Conservation (phyloP, 768 basidiomycete genomes). For the Suillus subalutaceus region DNA sequence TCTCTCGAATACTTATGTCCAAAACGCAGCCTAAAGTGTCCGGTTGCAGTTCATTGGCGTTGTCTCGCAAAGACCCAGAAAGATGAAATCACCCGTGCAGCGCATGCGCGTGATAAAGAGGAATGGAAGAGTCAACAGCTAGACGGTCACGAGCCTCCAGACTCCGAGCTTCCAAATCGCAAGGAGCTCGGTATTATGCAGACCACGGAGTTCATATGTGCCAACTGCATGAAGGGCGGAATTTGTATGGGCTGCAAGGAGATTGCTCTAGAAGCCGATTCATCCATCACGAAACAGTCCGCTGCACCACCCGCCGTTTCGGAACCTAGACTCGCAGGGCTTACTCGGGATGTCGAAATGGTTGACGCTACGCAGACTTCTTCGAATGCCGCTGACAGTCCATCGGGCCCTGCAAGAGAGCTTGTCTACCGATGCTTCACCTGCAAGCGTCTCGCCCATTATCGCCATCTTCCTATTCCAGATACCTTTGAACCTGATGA, state of each 20-base stretch:
- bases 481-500: conserved; percentile 37
- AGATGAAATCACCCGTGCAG: conserved; percentile 74
- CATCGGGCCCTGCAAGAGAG: conserved; percentile 34
- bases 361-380: conserved; percentile 24
- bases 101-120: conserved; percentile 51
- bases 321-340: not conserved
- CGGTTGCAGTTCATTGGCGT: conserved; percentile 75
- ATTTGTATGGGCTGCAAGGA: conserved; percentile 78
- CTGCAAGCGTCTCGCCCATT: conserved; percentile 85
- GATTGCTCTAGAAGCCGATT: conserved; percentile 52
- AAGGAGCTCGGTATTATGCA: conserved; percentile 50
- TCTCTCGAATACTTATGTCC: conserved; percentile 11
- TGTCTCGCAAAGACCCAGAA: conserved; percentile 69
- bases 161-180: conserved; percentile 46
- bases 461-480: conserved; percentile 66
- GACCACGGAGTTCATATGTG: conserved; percentile 81
- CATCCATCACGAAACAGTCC: conserved; percentile 23
- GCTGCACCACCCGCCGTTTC: conserved; percentile 10
- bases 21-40: conserved; percentile 67
- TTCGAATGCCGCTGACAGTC: conserved; percentile 19
- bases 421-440: conserved; percentile 81
- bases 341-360: conserved; percentile 39
- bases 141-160: conserved; percentile 21
- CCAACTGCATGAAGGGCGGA: conserved; percentile 73
- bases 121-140: conserved; percentile 38